Percentiles rank a stretch among this genome's conserved stretches.
Evolutionary conservation across 2,329 filamentous ascomycete species (phyloP).

Genomic region (Aspergillus tubingensis): DNA sequence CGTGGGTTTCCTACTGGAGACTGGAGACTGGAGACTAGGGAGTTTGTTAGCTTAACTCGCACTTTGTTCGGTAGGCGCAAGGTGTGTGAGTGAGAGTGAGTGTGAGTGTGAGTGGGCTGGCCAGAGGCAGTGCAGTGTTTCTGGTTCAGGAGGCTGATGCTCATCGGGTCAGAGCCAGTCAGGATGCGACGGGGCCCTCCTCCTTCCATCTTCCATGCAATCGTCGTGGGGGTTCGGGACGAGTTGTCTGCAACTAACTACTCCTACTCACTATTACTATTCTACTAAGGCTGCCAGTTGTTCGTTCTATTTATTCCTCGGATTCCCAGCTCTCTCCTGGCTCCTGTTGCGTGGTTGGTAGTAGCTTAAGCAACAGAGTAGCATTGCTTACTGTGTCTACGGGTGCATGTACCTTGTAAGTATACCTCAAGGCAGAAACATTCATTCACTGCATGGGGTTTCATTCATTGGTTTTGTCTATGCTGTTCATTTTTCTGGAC

Average conservation of each 20-base stretch:
- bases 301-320: neutral
- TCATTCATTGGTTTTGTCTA: neutral
- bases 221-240: neutral
- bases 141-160: conserved; percentile 5
- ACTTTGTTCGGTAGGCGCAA: neutral
- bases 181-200: neutral
- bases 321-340: too few relatives aligned
- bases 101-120: neutral
- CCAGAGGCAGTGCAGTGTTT: conserved; percentile 2
- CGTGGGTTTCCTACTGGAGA: too few relatives aligned
- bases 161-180: neutral
- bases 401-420: neutral
- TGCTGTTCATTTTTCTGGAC: neutral
- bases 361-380: too few relatives aligned
- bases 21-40: too few relatives aligned
- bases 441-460: neutral
- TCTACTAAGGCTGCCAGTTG: neutral
- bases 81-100: neutral
- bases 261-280: neutral
- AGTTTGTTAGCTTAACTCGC: too few relatives aligned
- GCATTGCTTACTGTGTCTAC: neutral
- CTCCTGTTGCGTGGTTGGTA: too few relatives aligned
- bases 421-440: neutral
- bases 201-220: neutral
- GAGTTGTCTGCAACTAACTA: neutral